These are phyloP conservation scores for Solanum bulbocastanum DNA, from an alignment of 257 asterid genomes.

Conservation along the genomic window DNA sequence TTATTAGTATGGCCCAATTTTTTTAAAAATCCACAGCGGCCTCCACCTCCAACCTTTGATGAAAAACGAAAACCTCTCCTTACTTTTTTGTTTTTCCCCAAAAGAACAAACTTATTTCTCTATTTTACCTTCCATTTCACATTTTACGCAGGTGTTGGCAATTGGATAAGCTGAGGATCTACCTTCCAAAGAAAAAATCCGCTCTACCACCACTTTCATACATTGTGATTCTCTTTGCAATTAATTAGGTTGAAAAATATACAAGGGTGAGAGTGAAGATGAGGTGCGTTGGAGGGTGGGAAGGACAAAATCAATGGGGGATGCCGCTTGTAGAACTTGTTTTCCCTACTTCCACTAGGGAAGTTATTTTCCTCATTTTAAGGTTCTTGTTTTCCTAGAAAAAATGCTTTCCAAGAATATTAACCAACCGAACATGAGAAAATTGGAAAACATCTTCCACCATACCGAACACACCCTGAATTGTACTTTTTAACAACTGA, in stretches of 20 bases:
- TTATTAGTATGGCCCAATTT: neutral
- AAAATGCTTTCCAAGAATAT: neutral
- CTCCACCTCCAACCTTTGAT: neutral
- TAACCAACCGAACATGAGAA: neutral
- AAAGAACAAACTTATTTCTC: neutral
- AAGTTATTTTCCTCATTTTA: neutral
- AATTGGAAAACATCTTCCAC: neutral
- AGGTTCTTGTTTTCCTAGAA: neutral
- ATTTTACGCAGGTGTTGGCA: neutral
- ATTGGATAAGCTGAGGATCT: neutral
- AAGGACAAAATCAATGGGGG: neutral
- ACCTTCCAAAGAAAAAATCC: neutral
- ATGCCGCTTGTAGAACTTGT: neutral
- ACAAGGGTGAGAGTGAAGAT: neutral
- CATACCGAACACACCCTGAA: neutral
- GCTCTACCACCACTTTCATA: neutral
- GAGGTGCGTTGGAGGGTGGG: neutral
- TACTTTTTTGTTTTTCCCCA: neutral
- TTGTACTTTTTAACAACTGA: neutral
- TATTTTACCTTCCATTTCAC: neutral
- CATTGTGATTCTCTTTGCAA: neutral
- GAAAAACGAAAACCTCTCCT: neutral
- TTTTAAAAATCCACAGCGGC: neutral
- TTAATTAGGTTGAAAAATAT: neutral
- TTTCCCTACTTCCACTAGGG: neutral